phyloP scores from a whole-genome alignment of 2,329 filamentous ascomycete genomes.

The Exophiala sideris region DNA sequence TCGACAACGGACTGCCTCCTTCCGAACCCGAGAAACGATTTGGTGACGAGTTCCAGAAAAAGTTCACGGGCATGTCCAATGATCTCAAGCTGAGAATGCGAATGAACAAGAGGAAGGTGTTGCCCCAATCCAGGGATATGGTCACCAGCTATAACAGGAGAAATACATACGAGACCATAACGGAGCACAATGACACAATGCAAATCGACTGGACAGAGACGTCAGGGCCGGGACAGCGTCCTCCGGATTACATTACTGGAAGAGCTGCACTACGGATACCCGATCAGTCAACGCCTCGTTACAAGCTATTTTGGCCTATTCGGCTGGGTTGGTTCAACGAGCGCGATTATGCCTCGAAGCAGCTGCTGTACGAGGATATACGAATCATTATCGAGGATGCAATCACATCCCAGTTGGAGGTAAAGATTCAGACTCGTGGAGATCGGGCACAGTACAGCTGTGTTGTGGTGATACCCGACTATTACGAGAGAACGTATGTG shows the following conservation, averaged over 20 bases:
- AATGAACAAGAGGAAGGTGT: conserved; percentile 85
- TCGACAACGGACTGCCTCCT: conserved; percentile 47
- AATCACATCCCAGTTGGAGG: conserved; percentile 75
- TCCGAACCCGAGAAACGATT: conserved; percentile 73
- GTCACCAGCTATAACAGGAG: conserved; percentile 92
- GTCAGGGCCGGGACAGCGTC: conserved; percentile 49
- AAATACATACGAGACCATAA: conserved; percentile 78
- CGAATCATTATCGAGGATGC: conserved; percentile 82
- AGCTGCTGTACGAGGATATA: conserved; percentile 80
- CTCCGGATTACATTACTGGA: conserved; percentile 77
- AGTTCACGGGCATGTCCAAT: conserved; percentile 76
- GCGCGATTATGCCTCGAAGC: conserved; percentile 75
- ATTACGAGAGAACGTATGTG: conserved; percentile 93
- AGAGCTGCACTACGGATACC: conserved; percentile 80
- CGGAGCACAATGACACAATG: conserved; percentile 89
- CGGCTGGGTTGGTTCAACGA: conserved; percentile 86
- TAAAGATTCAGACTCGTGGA: conserved; percentile 52
- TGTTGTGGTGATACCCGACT: conserved; percentile 93
- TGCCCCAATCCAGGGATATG: conserved; percentile 96
- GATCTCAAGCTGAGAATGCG: conserved; percentile 90
- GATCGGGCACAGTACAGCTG: conserved; percentile 90
- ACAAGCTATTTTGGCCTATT: conserved; percentile 91
- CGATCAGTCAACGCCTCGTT: conserved; percentile 82
- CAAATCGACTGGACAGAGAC: conserved; percentile 95
- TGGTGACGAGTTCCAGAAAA: conserved; percentile 70